Conservation (phyloP, 768 basidiomycete genomes). For the Tephrocybe sp. region DNA sequence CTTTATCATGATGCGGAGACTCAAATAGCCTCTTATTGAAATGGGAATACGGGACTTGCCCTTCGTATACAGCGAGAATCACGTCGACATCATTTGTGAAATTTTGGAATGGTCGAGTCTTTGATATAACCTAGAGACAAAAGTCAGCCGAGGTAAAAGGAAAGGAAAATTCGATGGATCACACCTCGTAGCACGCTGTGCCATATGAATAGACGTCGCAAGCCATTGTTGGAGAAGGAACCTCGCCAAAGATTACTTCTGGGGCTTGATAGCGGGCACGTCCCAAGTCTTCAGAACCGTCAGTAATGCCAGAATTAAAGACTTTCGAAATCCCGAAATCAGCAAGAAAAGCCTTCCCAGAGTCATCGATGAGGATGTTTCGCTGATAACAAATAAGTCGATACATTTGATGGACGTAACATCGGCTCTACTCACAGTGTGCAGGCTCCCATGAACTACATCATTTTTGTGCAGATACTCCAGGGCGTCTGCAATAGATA, state of each 20-base stretch:
- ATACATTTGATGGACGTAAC: not conserved
- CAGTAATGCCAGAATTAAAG: not conserved
- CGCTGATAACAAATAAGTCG: not conserved
- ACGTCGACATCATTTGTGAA: not conserved
- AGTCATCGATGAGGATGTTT: not conserved
- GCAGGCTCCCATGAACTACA: not conserved
- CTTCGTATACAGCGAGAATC: slow-evolving; percentile 2
- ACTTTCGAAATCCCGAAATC: not conserved
- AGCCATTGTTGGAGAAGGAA: not conserved
- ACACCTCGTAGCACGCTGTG: slow-evolving; percentile 1
- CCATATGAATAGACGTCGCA: slow-evolving; percentile 8
- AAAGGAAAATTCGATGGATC: not conserved
- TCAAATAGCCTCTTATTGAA: not conserved
- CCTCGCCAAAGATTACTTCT: not conserved
- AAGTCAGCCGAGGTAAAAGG: not conserved
- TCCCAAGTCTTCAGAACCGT: not conserved
- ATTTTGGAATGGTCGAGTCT: not conserved
- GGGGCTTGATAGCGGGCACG: slow-evolving; percentile 6
- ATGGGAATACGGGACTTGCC: not conserved
- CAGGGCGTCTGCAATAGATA: not conserved
- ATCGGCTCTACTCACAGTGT: not conserved
- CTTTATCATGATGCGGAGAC: not conserved
- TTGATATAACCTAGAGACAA: not conserved
- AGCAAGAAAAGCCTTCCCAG: not conserved
- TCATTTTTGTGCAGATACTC: not conserved